These are phyloP conservation scores for Posidonia australis DNA, from an alignment of 106 monocot genomes.

Conservation along the genomic window DNA sequence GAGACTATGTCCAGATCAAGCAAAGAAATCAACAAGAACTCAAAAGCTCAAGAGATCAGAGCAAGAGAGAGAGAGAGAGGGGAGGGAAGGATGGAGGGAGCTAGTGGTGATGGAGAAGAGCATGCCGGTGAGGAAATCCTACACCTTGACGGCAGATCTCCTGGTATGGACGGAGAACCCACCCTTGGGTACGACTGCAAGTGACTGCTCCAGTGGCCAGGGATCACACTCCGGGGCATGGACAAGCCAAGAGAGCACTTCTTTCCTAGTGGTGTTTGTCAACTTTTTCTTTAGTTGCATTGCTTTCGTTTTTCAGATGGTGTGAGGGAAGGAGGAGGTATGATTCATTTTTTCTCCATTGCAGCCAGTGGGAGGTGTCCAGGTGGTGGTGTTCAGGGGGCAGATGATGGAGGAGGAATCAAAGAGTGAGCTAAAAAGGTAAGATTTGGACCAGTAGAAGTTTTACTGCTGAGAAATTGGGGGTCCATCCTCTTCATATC, in stretches of 20 bases:
- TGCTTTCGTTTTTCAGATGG: too few relatives aligned
- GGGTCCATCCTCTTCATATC: too few relatives aligned
- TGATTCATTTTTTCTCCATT: not conserved
- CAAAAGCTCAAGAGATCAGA: not conserved
- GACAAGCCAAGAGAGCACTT: not conserved
- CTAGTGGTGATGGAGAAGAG: slow-evolving; percentile 1
- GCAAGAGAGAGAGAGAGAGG: not conserved
- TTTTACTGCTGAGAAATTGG: too few relatives aligned
- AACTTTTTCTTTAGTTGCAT: not conserved
- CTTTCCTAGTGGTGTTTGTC: not conserved
- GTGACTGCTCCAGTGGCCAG: too few relatives aligned
- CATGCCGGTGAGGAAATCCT: slow-evolving; percentile 10
- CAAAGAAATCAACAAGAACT: too few relatives aligned
- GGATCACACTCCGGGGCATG: not conserved
- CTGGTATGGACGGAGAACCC: not conserved
- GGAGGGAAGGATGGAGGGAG: too few relatives aligned
- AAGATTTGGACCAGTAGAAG: not conserved
- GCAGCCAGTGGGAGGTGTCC: not conserved
- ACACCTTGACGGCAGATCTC: slow-evolving; percentile 17
- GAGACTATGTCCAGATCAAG: too few relatives aligned
- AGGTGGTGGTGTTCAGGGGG: slow-evolving; percentile 6
- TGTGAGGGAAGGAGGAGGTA: too few relatives aligned
- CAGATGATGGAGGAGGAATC: slow-evolving; percentile 15
- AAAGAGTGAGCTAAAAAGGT: slow-evolving; percentile 4
- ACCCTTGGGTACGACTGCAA: too few relatives aligned